Conservation (phyloP, 2,329 filamentous ascomycete species). For the Aspergillus unguis region DNA sequence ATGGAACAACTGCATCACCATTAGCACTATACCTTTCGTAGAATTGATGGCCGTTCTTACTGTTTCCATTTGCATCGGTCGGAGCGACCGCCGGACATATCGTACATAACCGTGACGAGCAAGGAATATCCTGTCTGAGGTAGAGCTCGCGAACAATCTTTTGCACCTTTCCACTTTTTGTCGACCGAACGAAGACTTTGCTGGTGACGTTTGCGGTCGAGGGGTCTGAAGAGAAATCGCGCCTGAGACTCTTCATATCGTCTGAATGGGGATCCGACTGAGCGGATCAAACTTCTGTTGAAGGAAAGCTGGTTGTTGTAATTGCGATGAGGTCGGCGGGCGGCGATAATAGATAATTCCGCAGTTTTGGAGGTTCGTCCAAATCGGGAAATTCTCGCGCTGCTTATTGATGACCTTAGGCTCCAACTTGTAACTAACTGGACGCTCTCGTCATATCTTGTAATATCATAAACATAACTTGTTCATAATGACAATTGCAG, state of each 20-base stretch:
- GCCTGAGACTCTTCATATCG: constrained; percentile 62
- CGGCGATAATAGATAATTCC: constrained; percentile 11
- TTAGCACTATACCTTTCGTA: constrained; percentile 19
- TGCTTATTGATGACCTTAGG: constrained; percentile 3
- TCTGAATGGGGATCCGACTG: constrained; percentile 14
- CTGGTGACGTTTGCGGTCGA: constrained; percentile 75
- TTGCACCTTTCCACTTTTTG: constrained; percentile 93
- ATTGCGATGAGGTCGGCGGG: constrained; percentile 15
- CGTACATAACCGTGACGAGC: constrained; percentile 84
- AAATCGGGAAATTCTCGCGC: constrained; percentile 26
- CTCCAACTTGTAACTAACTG: background rate
- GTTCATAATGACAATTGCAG: constrained; percentile 28
- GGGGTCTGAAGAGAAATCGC: constrained; percentile 52
- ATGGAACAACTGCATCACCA: constrained; percentile 62
- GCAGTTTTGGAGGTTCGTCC: constrained; percentile 15
- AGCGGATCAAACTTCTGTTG: constrained; percentile 4
- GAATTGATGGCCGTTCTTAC: constrained; percentile 44
- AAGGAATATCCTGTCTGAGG: constrained; percentile 92
- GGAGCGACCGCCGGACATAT: constrained; percentile 72
- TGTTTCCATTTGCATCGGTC: constrained; percentile 71
- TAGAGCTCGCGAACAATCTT: constrained; percentile 98
- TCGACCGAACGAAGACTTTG: constrained; percentile 94
- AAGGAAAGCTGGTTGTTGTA: constrained; percentile 22
- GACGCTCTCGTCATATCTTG: background rate
- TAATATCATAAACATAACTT: background rate